These are phyloP conservation scores for Helianthus annuus DNA, from an alignment of 129 eudicot genomes.

Conservation along the genomic window DNA sequence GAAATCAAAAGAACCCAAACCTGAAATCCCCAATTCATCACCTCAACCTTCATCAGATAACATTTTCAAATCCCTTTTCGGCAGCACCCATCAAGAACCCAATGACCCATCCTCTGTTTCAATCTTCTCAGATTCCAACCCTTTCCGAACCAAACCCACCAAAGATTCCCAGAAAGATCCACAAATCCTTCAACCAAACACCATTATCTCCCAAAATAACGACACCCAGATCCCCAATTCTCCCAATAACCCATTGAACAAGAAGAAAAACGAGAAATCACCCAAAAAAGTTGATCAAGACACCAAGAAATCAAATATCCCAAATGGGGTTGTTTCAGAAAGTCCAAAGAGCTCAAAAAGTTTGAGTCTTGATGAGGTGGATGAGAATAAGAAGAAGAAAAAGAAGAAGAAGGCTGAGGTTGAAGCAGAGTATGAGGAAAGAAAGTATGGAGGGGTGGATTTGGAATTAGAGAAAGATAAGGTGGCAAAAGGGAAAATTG, in stretches of 20 bases:
- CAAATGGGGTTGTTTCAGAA: slow-evolving; percentile 14
- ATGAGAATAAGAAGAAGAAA: slow-evolving; percentile 52
- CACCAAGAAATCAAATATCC: slow-evolving; percentile 39
- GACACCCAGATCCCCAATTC: slow-evolving; percentile 28
- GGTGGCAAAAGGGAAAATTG: slow-evolving; percentile 41
- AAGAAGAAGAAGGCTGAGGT: slow-evolving; percentile 91
- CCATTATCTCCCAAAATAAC: slow-evolving; percentile 20
- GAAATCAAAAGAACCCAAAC: slow-evolving; percentile 34
- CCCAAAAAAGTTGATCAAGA: slow-evolving; percentile 15
- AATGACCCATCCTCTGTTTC: slow-evolving; percentile 38
- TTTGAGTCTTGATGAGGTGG: slow-evolving; percentile 24
- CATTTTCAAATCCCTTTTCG: slow-evolving; percentile 71
- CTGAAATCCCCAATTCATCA: slow-evolving; percentile 30
- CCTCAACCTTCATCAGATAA: slow-evolving; percentile 41
- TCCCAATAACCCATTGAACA: slow-evolving; percentile 14
- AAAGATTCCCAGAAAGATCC: slow-evolving; percentile 27
- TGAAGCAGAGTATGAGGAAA: slow-evolving; percentile 82
- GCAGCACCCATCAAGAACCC: slow-evolving; percentile 37
- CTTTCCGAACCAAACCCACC: slow-evolving; percentile 59
- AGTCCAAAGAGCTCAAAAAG: neutral
- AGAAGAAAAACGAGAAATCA: slow-evolving; percentile 40
- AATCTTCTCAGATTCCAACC: slow-evolving; percentile 71
- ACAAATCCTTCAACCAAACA: slow-evolving; percentile 23
- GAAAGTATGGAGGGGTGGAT: slow-evolving; percentile 56
- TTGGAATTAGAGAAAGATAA: slow-evolving; percentile 32